Base-by-base conservation (phyloP, 2,329 filamentous ascomycete species). In the Colletotrichum spaethianum region DNA sequence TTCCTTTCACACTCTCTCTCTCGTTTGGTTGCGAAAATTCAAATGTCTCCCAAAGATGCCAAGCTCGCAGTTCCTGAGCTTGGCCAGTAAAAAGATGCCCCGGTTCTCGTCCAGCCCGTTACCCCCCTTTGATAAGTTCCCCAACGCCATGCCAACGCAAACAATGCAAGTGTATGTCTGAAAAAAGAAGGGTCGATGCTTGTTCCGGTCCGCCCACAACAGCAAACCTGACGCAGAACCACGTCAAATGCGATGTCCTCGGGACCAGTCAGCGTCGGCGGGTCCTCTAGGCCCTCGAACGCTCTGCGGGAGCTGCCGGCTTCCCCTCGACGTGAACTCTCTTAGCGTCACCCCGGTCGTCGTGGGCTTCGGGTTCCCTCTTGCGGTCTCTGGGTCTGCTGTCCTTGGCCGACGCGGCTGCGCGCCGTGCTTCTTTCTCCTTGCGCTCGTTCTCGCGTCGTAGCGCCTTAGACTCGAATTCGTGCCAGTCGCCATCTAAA, bases 391-490 rank as follows among this genome's bases (percentile, higher is more conserved):
- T 77, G 28, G 78, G 75, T 1, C 60, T 75, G 26, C 59, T 59
- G 1, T 85, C 84, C 75, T 84, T 86, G 23, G 81, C 36, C 0
- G 84, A 82, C 18, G 63, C 50, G 3, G 65, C 65, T 52, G 81
- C 82, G 7, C 83, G 85, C 4, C 84, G 83, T 9, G 86, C 87
- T 65, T 90, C 88, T 68, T 86, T 84, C 36, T 90, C 88, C 73
- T 86, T 87, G 66, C 90, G 90, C 80, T 96, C 94, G 76, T 95
- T 96, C 81, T 98, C 95, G 76, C 96, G 96, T 40, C 96, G 89
- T 33, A 98, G 87, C 20, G 95, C 95, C 84, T 99, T 99, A 67
- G 94, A 97, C 84, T 99, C 96, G 78, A 98, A 98, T 80, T 99
- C 96, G 80, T 99, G 96, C 96, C 96, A 99, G 77, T 99, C 96